Percentiles rank a stretch among this genome's conserved stretches.
Evolutionary conservation across 371 early-diverging fungal species (phyloP).

Genomic region (Quaeritorhiza haematococci): DNA sequence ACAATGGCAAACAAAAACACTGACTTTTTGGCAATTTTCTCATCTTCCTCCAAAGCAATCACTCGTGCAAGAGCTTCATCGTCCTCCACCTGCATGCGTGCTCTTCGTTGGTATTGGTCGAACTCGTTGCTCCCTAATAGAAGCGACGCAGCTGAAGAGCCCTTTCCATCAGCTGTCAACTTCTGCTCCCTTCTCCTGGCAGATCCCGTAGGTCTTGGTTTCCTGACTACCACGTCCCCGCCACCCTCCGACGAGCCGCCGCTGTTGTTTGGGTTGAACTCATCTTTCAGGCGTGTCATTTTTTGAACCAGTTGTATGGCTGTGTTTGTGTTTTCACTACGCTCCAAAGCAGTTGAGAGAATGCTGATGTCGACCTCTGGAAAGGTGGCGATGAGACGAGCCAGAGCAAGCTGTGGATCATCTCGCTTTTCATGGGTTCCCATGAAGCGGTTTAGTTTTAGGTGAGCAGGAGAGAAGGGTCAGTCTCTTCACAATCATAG

Average conservation of each 20-base stretch:
- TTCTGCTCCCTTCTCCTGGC: constrained; percentile 1
- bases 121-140: too few relatives aligned
- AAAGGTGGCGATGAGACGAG: not conserved
- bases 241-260: too few relatives aligned
- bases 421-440: too few relatives aligned
- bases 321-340: not conserved
- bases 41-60: constrained; percentile 22
- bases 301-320: not conserved
- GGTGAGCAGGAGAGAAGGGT: too few relatives aligned
- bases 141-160: too few relatives aligned
- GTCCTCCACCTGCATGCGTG: constrained; percentile 7
- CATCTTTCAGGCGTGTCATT: not conserved
- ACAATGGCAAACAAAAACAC: too few relatives aligned
- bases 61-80: constrained; percentile 19
- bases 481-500: too few relatives aligned
- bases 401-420: too few relatives aligned
- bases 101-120: too few relatives aligned
- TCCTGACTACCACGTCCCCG: too few relatives aligned
- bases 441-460: too few relatives aligned
- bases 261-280: not conserved
- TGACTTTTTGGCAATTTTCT: constrained; percentile 23
- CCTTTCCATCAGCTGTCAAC: not conserved
- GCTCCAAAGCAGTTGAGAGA: not conserved
- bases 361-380: not conserved
- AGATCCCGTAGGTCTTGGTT: constrained; percentile 1